These are phyloP conservation scores for Crataegus laevigata DNA, from an alignment of 306 rosid species.

Conservation along the genomic window DNA sequence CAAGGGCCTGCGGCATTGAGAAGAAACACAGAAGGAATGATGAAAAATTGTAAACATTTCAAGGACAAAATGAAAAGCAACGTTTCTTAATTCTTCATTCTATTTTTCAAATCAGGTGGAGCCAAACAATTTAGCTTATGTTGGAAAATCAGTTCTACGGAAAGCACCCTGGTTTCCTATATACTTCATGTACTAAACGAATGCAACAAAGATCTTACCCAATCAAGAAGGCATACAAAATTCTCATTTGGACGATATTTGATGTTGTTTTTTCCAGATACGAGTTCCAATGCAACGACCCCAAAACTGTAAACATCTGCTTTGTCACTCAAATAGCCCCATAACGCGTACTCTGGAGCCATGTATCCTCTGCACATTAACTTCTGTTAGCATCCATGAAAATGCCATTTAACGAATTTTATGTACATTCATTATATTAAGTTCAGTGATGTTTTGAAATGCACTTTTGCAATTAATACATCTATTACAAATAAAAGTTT, in stretches of 20 bases:
- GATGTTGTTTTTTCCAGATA: slow-evolving; percentile 40
- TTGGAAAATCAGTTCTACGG: too few relatives aligned
- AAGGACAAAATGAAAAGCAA: background rate
- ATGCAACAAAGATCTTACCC: slow-evolving; percentile 23
- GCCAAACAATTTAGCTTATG: too few relatives aligned
- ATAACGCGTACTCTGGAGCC: slow-evolving; percentile 67
- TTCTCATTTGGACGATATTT: slow-evolving; percentile 42
- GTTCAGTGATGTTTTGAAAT: too few relatives aligned
- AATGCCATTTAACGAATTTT: too few relatives aligned
- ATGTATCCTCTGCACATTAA: slow-evolving; percentile 49
- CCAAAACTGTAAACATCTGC: slow-evolving; percentile 65
- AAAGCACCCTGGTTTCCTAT: background rate
- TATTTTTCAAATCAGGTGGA: too few relatives aligned
- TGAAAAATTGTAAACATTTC: too few relatives aligned
- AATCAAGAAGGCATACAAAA: slow-evolving; percentile 52
- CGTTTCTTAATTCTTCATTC: too few relatives aligned
- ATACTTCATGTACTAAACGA: background rate
- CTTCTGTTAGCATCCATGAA: background rate
- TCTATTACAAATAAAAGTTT: too few relatives aligned
- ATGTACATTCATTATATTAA: too few relatives aligned
- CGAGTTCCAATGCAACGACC: slow-evolving; percentile 46
- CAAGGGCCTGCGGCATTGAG: slow-evolving; percentile 18
- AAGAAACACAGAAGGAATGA: background rate
- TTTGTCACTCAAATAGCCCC: slow-evolving; percentile 51
- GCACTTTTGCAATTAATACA: too few relatives aligned